A percentile compares a stretch with the other conserved stretches of the same genome.
phyloP scores from a whole-genome alignment of 495 filamentous ascomycete genomes.

The Lophium mytilinum region DNA sequence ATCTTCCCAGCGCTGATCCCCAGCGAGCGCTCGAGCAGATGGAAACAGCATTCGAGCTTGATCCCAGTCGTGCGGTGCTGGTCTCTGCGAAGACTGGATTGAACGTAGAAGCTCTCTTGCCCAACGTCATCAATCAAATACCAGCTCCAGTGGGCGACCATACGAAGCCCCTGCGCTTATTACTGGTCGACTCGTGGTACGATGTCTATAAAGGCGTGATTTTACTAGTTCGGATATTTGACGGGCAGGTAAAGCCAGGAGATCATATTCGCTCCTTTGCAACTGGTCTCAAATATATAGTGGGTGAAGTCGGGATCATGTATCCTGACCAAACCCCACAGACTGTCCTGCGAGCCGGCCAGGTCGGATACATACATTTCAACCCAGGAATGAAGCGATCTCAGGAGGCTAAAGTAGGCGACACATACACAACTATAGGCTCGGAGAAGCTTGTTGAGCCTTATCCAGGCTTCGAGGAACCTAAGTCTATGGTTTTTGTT shows the following conservation, averaged over 20 bases:
- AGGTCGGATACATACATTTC: conserved; percentile 93
- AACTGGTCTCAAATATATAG: conserved; percentile 76
- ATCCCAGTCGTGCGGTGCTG: conserved; percentile 67
- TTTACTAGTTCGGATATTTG: conserved; percentile 83
- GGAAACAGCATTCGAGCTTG: conserved; percentile 75
- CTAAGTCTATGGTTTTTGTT: conserved; percentile 98
- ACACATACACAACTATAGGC: conserved; percentile 85
- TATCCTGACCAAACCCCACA: conserved; percentile 84
- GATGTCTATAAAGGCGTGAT: conserved; percentile 92
- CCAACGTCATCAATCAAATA: conserved; percentile 74
- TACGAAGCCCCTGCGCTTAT: conserved; percentile 63
- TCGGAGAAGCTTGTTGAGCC: conserved; percentile 68
- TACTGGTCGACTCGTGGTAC: conserved; percentile 97
- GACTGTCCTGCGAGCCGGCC: conserved; percentile 71
- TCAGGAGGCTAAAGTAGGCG: conserved; percentile 90
- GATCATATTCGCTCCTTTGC: conserved; percentile 78
- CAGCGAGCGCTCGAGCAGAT: conserved; percentile 80
- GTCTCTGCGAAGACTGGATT: conserved; percentile 92
- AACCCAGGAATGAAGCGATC: conserved; percentile 97
- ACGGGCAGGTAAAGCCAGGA: conserved; percentile 73
- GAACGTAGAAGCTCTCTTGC: conserved; percentile 73
- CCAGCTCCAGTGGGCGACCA: conserved; percentile 71
- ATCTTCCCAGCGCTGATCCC: conserved; percentile 79
- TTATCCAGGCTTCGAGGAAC: conserved; percentile 90
- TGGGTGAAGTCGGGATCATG: conserved; percentile 96